phyloP scores from a whole-genome alignment of 1,284 basidiomycete genomes.

The Pseudomicrostroma phylloplanum region DNA sequence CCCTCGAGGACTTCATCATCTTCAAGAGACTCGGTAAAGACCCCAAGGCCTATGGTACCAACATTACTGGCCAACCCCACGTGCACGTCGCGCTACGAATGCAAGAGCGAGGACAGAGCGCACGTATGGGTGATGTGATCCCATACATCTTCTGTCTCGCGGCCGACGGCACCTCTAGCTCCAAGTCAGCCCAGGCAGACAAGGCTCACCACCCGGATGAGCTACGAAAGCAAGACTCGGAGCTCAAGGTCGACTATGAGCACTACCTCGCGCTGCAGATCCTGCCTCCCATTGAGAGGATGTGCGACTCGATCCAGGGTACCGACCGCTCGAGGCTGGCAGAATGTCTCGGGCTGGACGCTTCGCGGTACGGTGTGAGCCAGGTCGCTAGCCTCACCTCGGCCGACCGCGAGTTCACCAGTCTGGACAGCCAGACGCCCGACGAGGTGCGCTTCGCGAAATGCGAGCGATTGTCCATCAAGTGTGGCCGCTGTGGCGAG shows the following conservation, averaged over 20 bases:
- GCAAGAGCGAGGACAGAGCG: constrained; percentile 74
- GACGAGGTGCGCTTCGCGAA: constrained; percentile 68
- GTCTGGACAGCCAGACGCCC: constrained; percentile 82
- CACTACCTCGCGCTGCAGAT: constrained; percentile 88
- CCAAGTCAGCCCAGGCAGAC: constrained; percentile 78
- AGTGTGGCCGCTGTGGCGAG: constrained; percentile 31
- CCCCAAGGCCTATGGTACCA: constrained; percentile 60
- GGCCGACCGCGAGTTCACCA: constrained; percentile 65
- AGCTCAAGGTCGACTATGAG: constrained; percentile 59
- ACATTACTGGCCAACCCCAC: constrained; percentile 77
- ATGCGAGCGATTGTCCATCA: constrained; percentile 32
- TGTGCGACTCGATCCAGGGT: constrained; percentile 94
- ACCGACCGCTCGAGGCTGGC: constrained; percentile 85
- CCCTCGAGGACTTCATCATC: constrained; percentile 87
- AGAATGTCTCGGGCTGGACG: constrained; percentile 89
- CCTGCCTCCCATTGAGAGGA: constrained; percentile 84
- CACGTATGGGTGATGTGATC: constrained; percentile 84
- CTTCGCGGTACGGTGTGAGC: constrained; percentile 61
- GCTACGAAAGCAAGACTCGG: constrained; percentile 58
- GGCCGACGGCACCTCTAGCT: constrained; percentile 63
- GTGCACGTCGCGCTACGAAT: constrained; percentile 91
- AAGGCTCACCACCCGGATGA: constrained; percentile 91
- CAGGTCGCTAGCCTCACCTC: constrained; percentile 51
- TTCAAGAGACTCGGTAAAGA: constrained; percentile 52
- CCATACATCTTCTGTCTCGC: constrained; percentile 88